phyloP scores from a whole-genome alignment of 2,329 filamentous ascomycete genomes.

The Hypoxylon sp. region DNA sequence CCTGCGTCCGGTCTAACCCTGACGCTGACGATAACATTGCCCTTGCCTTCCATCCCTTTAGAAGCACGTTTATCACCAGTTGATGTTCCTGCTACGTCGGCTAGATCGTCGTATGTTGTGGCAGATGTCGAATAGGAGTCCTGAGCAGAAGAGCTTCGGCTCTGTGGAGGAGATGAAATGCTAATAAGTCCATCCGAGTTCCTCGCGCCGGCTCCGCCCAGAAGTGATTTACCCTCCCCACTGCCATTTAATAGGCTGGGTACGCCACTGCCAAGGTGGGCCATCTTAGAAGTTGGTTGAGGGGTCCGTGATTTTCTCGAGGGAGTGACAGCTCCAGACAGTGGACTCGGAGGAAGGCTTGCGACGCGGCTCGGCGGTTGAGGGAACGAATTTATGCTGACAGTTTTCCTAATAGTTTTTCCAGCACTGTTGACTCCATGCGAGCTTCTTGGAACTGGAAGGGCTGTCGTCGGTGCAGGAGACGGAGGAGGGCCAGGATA shows the following conservation, averaged over 20 bases:
- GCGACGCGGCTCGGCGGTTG: slow-evolving; percentile 82
- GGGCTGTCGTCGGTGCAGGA: slow-evolving; percentile 66
- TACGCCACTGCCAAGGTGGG: slow-evolving; percentile 66
- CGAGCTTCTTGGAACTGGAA: slow-evolving; percentile 70
- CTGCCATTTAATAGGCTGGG: slow-evolving; percentile 85
- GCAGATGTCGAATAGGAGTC: slow-evolving; percentile 93
- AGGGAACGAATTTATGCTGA: slow-evolving; percentile 95
- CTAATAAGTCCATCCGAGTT: slow-evolving; percentile 83
- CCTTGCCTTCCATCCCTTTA: slow-evolving; percentile 79
- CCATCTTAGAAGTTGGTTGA: slow-evolving; percentile 66
- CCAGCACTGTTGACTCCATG: slow-evolving; percentile 71
- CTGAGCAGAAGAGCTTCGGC: slow-evolving; percentile 91
- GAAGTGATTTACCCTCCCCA: slow-evolving; percentile 81
- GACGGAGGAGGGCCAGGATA: slow-evolving; percentile 63
- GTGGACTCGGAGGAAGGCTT: slow-evolving; percentile 75
- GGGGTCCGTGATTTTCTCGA: slow-evolving; percentile 69
- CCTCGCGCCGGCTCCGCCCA: slow-evolving; percentile 71
- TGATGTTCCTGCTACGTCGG: slow-evolving; percentile 65
- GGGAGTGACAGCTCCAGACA: slow-evolving; percentile 63
- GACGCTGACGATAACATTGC: slow-evolving; percentile 96
- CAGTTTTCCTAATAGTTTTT: slow-evolving; percentile 84
- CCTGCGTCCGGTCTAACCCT: slow-evolving; percentile 88
- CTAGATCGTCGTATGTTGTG: slow-evolving; percentile 87
- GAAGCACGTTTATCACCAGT: slow-evolving; percentile 65
- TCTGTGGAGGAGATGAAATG: slow-evolving; percentile 86